phyloP scores from a whole-genome alignment of 495 filamentous ascomycete genomes.

The Diplogelasinospora grovesii region DNA sequence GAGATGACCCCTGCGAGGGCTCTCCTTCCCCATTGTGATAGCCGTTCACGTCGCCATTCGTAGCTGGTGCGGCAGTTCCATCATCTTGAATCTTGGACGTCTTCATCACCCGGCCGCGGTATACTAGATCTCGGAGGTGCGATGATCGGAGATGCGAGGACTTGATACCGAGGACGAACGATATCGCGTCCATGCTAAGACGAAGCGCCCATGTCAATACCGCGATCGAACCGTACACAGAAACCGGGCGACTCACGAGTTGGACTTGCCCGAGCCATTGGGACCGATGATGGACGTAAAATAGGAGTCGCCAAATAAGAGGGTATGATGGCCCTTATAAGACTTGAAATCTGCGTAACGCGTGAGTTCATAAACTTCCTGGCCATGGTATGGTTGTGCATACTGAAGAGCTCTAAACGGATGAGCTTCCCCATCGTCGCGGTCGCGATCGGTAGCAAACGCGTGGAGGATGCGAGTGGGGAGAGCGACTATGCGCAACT shows the following conservation, averaged over 20 bases:
- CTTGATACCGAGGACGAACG: constrained; percentile 97
- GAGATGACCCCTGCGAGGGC: constrained; percentile 45
- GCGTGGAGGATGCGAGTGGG: not conserved
- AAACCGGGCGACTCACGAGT: constrained; percentile 63
- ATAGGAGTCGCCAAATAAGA: constrained; percentile 96
- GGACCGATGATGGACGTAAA: constrained; percentile 99
- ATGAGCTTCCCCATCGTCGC: constrained; percentile 72
- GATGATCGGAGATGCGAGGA: constrained; percentile 92
- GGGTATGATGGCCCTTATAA: constrained; percentile 88
- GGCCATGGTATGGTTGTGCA: constrained; percentile 20
- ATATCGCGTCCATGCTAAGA: constrained; percentile 94
- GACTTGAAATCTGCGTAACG: constrained; percentile 86
- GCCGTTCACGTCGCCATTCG: constrained; percentile 50
- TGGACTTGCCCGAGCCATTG: constrained; percentile 99
- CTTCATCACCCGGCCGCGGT: constrained; percentile 88
- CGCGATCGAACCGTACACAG: not conserved
- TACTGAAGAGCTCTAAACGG: constrained; percentile 90
- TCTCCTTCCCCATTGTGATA: constrained; percentile 49
- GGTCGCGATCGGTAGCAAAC: constrained; percentile 8
- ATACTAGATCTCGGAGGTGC: constrained; percentile 92
- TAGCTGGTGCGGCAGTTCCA: constrained; percentile 56
- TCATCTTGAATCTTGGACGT: constrained; percentile 86
- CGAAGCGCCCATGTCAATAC: constrained; percentile 5
- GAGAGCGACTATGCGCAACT: constrained; percentile 12
- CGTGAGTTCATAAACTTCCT: constrained; percentile 9